Conservation (phyloP, 345 rosid species). For the Noccaea bulbosa region DNA sequence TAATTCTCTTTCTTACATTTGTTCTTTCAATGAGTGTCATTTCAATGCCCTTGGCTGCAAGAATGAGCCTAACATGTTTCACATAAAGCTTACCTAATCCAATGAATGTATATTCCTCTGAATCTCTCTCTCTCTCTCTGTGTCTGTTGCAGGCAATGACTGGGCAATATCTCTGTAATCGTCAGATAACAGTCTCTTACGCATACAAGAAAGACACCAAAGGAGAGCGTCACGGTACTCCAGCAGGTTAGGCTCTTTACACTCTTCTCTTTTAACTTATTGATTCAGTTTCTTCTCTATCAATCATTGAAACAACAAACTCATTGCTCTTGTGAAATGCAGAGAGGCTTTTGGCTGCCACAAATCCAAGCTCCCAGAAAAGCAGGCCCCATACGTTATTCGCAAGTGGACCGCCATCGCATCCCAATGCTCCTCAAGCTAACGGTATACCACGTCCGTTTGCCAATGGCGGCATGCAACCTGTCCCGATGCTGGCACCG, state of each 20-base stretch:
- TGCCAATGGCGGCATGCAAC: constrained; percentile 62
- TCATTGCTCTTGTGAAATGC: constrained; percentile 30
- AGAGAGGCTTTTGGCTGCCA: constrained; percentile 98
- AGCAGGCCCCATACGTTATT: constrained; percentile 96
- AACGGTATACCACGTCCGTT: constrained; percentile 78
- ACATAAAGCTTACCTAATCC: background rate
- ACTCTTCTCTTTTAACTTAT: background rate
- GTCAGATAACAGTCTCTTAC: constrained; percentile 94
- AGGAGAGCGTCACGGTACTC: constrained; percentile 98
- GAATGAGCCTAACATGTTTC: background rate
- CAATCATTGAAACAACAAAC: background rate
- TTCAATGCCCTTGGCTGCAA: background rate
- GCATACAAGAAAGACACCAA: constrained; percentile 99
- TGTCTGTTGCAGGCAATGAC: constrained; percentile 83
- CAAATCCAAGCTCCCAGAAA: constrained; percentile 78
- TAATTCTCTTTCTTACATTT: constrained; percentile 26
- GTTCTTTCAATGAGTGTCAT: background rate
- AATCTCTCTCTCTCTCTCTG: constrained; percentile 27
- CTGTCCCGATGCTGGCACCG: constrained; percentile 51
- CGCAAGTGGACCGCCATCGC: constrained; percentile 87
- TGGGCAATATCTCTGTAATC: constrained; percentile 95
- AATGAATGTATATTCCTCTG: background rate
- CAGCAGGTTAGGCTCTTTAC: constrained; percentile 73
- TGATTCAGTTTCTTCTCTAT: background rate
- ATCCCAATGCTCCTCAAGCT: constrained; percentile 50